phyloP scores from a whole-genome alignment of 1,139 yeast species.

The Pichia sp. region DNA sequence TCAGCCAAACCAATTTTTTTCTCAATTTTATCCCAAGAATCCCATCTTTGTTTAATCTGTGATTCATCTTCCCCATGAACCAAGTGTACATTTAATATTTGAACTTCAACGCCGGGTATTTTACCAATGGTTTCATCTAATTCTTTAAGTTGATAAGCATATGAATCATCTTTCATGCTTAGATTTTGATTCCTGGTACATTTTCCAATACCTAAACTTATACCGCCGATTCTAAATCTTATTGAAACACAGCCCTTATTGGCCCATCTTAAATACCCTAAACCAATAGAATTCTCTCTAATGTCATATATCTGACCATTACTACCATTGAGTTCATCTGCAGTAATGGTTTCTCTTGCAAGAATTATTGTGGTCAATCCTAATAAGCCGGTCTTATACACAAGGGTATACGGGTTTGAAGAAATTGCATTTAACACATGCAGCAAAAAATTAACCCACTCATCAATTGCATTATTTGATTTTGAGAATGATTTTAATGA shows the following conservation, averaged over 20 bases:
- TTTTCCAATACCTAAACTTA: constrained; percentile 8
- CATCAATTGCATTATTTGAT: constrained; percentile 35
- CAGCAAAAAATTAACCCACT: constrained; percentile 33
- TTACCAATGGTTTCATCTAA: constrained; percentile 18
- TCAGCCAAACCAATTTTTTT: constrained; percentile 42
- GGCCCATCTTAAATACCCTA: constrained; percentile 54
- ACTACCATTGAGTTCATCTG: constrained; percentile 18
- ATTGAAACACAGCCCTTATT: constrained; percentile 52
- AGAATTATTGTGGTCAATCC: constrained; percentile 44
- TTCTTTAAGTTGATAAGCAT: constrained; percentile 19
- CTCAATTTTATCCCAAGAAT: constrained; percentile 42
- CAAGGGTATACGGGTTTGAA: constrained; percentile 25
- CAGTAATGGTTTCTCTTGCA: constrained; percentile 18
- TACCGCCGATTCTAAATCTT: constrained; percentile 28
- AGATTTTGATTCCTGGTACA: no score
- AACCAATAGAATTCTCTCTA: constrained; percentile 41
- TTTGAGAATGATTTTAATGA: constrained; percentile 42
- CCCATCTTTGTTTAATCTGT: constrained; percentile 37
- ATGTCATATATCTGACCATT: constrained; percentile 34
- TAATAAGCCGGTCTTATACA: constrained; percentile 40
- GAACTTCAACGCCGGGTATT: constrained; percentile 37
- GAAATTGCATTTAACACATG: constrained; percentile 24
- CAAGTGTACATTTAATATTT: constrained; percentile 49
- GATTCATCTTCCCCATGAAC: constrained; percentile 61
- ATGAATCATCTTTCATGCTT: background rate